Evolutionary conservation across 2,329 filamentous ascomycete species (phyloP), one percentile per base, ranked within the genome.

Genomic region (Xylaria sp.): DNA sequence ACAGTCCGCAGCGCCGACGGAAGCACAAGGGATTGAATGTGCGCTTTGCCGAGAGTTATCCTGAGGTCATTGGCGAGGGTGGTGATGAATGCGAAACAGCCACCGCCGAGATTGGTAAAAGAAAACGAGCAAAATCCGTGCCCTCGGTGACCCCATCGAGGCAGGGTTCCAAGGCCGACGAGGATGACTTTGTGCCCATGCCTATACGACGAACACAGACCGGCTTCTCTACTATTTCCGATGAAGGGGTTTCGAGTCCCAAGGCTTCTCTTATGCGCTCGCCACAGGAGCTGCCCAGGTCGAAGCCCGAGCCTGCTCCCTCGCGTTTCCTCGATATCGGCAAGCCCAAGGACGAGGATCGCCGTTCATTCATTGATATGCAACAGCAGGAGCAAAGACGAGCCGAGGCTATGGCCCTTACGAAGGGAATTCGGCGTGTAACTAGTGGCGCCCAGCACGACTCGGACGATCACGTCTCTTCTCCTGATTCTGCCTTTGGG

Each of bases 41-140:
- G 42, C 84, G 80, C 58, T 97, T 97, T 69, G 83, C 82, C 55
- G 85, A 90, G 66, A 82, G 81, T 8, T 79, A 82, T 57, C 92
- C 92, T 5, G 88, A 91, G 52, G 75, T 96, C 63, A 97, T 97
- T 69, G 93, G 93, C 52, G 88, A 93, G 73, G 93, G 93, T 59
- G 93, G 93, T 39, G 93, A 97, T 69, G 92, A 96, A 73, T 88
- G 89, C 57, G 86, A 90, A 57, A 77, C 82, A 7, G 89, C 90
- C 1, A 83, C 86, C 1, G 78, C 85, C 18, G 89, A 94, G 70
- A 87, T 96, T 57, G 86, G 85, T 4, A 80, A 78, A 70, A 78
- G 76, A 63, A 87, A 82, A 73, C 78, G 72, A 66, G 69, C 71
- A 53, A 75, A 70, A 66, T 74, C 69, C 61, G 70, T 71, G 66